Base-by-base conservation (phyloP, 2,329 filamentous ascomycete genomes). In the Dothistroma septosporum region DNA sequence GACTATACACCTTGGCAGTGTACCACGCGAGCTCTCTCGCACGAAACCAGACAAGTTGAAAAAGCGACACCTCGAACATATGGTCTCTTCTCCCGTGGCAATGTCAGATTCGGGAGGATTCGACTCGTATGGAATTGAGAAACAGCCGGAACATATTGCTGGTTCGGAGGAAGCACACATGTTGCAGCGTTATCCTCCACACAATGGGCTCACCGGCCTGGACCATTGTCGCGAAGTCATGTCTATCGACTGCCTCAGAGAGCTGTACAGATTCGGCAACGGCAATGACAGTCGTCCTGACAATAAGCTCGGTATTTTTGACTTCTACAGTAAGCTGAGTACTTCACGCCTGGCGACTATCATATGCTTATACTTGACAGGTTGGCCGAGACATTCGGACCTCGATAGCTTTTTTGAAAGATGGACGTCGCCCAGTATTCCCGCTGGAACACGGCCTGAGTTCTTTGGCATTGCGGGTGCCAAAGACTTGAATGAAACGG, bases 381-480 rank as follows among this genome's bases (percentile, higher is more conserved):
- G 24, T 28, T 28, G 24, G 24, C 24, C 24, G 24, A 28, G 6
- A 6, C 24, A 65, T 11, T 61, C 60, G 6, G 68, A 70, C 22
- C 61, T 69, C 8, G 57, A 65, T 8, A 21, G 54, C 19, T 68
- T 64, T 58, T 70, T 69, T 62, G 53, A 58, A 4, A 69, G 63
- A 19, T 69, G 61, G 47, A 68, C 68, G 22, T 57, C 35, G 21
- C 67, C 67, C 0, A 53, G 64, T 28, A 66, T 72, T 14, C 64
- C 68, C 6, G 41, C 61, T 28, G 60, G 64, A 35, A 67, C 67
- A 14, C 48, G 57, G 11, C 68, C 68, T 2, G 64, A 67, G 10
- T 64, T 67, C 55, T 60, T 62, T 46, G 52, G 52, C 24, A 69
- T 71, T 41, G 66, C 70, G 53, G 68, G 69, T 24, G 70, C 65